A percentile compares a stretch with the other conserved stretches of the same genome.
phyloP scores from a whole-genome alignment of 208 protist species.

The Borovskyia barvae region DNA sequence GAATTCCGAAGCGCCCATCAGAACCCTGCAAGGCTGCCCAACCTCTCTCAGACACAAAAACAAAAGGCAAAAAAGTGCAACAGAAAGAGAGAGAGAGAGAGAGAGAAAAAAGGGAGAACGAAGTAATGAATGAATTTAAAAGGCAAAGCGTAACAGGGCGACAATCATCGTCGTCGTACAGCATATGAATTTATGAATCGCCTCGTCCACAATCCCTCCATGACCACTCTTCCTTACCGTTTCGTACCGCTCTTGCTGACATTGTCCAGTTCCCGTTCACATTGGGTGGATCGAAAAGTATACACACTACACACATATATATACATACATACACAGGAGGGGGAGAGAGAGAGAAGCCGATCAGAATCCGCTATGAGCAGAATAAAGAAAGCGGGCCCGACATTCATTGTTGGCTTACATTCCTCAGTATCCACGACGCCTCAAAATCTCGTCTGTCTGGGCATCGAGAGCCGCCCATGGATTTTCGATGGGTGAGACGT shows the following conservation, averaged over 20 bases:
- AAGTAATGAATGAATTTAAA: neutral
- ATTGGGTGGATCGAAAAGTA: neutral
- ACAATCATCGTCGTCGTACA: too few species aligned
- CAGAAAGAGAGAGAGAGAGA: neutral
- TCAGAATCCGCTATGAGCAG: neutral
- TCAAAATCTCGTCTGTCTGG: constrained; percentile 55
- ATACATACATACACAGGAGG: neutral
- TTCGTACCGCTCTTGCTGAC: too few species aligned
- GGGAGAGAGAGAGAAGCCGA: neutral
- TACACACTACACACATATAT: neutral
- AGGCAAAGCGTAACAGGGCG: neutral
- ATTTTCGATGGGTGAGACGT: constrained; percentile 23
- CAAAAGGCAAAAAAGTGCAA: constrained; percentile 11
- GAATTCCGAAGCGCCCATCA: too few species aligned
- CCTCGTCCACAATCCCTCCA: too few species aligned
- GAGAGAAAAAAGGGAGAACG: constrained; percentile 1
- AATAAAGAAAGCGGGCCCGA: neutral
- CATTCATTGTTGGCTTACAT: neutral
- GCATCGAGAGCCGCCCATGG: constrained; percentile 64
- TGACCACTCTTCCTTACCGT: too few species aligned
- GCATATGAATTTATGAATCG: too few species aligned
- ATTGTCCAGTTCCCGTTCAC: neutral
- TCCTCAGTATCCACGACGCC: constrained; percentile 13
- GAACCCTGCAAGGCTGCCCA: too few species aligned
- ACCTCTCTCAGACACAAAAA: neutral